Percentiles rank a stretch among this genome's conserved stretches.
phyloP scores from a whole-genome alignment of 2,329 filamentous ascomycete species.

The Epichloe hybrida region DNA sequence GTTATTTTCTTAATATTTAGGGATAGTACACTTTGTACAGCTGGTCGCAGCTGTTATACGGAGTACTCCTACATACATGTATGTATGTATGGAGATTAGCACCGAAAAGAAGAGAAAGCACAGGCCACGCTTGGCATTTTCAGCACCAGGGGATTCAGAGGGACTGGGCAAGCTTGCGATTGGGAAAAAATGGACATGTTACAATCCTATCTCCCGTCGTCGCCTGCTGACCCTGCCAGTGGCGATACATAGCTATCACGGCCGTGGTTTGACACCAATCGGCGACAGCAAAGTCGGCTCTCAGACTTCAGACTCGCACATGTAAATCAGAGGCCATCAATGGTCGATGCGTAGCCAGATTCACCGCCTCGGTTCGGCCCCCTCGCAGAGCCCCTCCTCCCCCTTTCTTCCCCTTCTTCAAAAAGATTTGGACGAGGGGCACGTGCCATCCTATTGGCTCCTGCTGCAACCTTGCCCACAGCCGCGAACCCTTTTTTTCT shows the following conservation, averaged over 20 bases:
- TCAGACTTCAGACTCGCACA: not conserved
- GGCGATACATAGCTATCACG: not conserved
- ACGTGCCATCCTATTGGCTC: slow-evolving; percentile 1
- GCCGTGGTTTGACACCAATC: not conserved
- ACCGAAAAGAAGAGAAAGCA: not conserved
- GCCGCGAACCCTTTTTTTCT: not conserved
- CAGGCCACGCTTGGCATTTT: not conserved
- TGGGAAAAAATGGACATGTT: not conserved
- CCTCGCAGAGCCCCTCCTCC: not conserved
- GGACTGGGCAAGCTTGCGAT: not conserved
- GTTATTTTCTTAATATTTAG: too few relatives aligned
- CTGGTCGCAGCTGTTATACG: too few relatives aligned
- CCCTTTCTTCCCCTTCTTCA: not conserved
- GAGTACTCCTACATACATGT: too few relatives aligned
- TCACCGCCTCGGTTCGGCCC: too few relatives aligned
- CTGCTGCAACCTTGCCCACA: not conserved
- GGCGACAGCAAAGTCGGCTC: not conserved
- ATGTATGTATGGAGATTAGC: too few relatives aligned
- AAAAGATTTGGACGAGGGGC: slow-evolving; percentile 1
- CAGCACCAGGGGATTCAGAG: not conserved
- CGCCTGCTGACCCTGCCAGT: not conserved
- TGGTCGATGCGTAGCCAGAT: too few relatives aligned
- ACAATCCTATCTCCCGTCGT: too few relatives aligned
- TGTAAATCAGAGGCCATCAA: not conserved
- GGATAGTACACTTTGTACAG: too few relatives aligned